Evolutionary conservation across 2,329 filamentous ascomycete genomes (phyloP).

Genomic region (Sarocladium strictum): DNA sequence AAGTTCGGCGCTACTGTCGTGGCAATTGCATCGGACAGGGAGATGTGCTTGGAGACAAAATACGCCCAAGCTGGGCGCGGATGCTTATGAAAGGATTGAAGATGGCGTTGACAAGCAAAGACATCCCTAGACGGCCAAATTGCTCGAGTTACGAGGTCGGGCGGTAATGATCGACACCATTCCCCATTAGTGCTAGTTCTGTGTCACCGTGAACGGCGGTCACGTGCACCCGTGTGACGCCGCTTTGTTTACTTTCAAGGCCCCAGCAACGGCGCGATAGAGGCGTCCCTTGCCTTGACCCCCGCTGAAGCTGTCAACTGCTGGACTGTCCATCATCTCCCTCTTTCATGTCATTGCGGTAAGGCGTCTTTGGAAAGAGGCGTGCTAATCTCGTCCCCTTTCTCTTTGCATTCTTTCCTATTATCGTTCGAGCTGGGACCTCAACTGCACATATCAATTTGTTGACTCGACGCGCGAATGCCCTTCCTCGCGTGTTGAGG

Average conservation of each 20-base stretch:
- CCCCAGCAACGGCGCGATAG: constrained; percentile 6
- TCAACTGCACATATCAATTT: background rate
- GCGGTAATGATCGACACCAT: background rate
- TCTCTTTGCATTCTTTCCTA: constrained; percentile 2
- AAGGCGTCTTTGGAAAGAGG: constrained; percentile 8
- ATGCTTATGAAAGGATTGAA: background rate
- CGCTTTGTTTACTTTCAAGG: constrained; percentile 9
- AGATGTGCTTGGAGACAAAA: too few relatives aligned
- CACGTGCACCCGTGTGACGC: constrained; percentile 6
- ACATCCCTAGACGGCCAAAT: constrained; percentile 1
- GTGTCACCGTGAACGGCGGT: background rate
- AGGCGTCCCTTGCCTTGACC: background rate
- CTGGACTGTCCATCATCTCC: background rate
- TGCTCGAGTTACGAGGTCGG: background rate
- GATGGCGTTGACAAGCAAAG: background rate
- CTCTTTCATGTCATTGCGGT: constrained; percentile 7
- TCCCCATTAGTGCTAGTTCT: background rate
- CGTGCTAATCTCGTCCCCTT: background rate
- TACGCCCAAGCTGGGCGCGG: background rate
- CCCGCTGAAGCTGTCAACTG: constrained; percentile 3
- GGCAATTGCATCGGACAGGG: too few relatives aligned
- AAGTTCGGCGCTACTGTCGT: background rate
- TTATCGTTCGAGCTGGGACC: background rate
- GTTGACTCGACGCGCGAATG: background rate
- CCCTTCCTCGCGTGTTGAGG: background rate